A percentile compares a stretch with the other conserved stretches of the same genome.
Evolutionary conservation across 371 early-diverging fungal species (phyloP).

Genomic region (Synchytrium microbalum): DNA sequence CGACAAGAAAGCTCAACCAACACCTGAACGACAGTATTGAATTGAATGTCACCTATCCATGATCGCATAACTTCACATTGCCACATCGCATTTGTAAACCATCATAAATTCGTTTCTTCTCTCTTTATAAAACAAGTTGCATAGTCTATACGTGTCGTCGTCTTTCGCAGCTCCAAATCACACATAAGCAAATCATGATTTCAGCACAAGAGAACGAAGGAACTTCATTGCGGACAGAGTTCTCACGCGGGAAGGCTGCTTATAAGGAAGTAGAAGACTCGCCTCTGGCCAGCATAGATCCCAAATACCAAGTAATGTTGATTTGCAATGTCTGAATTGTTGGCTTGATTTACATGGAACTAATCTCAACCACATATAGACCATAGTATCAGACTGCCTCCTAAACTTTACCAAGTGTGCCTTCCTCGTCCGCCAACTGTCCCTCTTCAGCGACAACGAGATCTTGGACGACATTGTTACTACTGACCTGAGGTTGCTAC

Average conservation of each 20-base stretch:
- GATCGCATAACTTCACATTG: no score
- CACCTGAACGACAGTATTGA: no score
- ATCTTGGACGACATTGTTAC: slow-evolving; percentile 79
- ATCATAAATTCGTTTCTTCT: no score
- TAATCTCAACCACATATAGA: not conserved
- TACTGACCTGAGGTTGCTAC: slow-evolving; percentile 50
- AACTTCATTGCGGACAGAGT: slow-evolving; percentile 12
- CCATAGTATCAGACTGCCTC: not conserved
- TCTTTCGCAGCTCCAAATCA: no score
- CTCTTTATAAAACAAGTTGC: no score
- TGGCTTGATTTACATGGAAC: no score
- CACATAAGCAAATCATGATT: no score
- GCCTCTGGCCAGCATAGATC: slow-evolving; percentile 34
- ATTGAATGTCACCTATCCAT: no score
- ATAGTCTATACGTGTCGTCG: no score
- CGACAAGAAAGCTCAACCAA: not conserved
- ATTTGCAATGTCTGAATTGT: slow-evolving; percentile 60
- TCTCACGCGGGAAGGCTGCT: slow-evolving; percentile 3
- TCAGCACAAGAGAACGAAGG: not conserved
- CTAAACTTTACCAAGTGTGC: not conserved
- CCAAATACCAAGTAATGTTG: slow-evolving; percentile 40
- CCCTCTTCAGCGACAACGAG: slow-evolving; percentile 80
- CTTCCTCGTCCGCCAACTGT: slow-evolving; percentile 33
- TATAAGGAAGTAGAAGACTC: slow-evolving; percentile 38
- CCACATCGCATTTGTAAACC: no score